Percentiles rank a stretch among this genome's conserved stretches.
phyloP scores from a whole-genome alignment of 768 basidiomycete species.

The Boletus vinaceobasis region DNA sequence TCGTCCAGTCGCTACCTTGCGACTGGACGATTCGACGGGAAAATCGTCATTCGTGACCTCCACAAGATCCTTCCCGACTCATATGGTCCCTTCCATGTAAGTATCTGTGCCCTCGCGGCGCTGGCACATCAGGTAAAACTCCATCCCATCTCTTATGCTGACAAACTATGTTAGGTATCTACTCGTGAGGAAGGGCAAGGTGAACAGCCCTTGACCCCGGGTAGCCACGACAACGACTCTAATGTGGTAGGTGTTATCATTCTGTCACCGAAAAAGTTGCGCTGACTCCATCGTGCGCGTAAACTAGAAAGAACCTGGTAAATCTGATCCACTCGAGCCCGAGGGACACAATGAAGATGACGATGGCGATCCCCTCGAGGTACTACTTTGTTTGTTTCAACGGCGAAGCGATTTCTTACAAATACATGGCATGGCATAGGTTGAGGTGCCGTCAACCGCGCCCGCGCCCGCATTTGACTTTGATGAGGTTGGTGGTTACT shows the following conservation, averaged over 20 bases:
- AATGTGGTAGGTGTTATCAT: too few relatives aligned
- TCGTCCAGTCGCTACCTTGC: background rate
- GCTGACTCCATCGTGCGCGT: too few relatives aligned
- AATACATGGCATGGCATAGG: background rate
- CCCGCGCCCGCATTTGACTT: background rate
- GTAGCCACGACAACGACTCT: too few relatives aligned
- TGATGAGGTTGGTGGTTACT: background rate
- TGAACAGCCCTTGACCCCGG: too few relatives aligned
- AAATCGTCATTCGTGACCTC: background rate
- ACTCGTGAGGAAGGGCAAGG: too few relatives aligned
- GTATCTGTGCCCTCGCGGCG: background rate
- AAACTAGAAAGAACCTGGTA: too few relatives aligned
- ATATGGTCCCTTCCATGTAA: background rate
- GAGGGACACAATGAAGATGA: background rate
- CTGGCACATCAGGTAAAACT: too few relatives aligned
- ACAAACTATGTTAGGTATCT: too few relatives aligned
- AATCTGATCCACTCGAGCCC: too few relatives aligned
- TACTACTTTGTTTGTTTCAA: background rate
- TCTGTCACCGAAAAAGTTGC: too few relatives aligned
- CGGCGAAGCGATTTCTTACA: background rate
- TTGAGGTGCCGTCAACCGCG: background rate
- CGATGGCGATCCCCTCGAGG: background rate
- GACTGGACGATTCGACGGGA: background rate
- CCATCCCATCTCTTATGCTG: too few relatives aligned
- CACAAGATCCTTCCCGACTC: background rate